phyloP scores from a whole-genome alignment of 441 rosid species.

The Gossypium schwendimanii region DNA sequence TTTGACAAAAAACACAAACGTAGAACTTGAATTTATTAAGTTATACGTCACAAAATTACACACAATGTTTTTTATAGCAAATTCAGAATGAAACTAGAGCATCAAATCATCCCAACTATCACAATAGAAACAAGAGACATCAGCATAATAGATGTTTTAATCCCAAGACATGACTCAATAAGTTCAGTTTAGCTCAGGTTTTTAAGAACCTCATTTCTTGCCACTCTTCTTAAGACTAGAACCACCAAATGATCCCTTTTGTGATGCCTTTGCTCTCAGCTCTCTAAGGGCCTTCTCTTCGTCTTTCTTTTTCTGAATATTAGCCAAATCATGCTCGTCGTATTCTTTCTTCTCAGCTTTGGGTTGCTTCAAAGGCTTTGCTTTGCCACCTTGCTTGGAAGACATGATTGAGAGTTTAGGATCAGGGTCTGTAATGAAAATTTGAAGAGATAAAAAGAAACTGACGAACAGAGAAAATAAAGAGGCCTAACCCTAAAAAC shows the following conservation, averaged over 20 bases:
- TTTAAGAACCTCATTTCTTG: conserved; percentile 55
- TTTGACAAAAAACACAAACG: neutral
- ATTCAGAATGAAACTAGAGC: conserved; percentile 2
- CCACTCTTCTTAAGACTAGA: conserved; percentile 91
- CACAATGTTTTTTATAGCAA: conserved; percentile 10
- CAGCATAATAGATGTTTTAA: conserved; percentile 10
- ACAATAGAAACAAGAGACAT: conserved; percentile 8
- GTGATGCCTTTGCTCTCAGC: conserved; percentile 69
- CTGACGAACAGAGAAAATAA: no score
- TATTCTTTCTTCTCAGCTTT: no score
- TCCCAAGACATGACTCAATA: conserved; percentile 5
- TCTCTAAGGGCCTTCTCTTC: conserved; percentile 91
- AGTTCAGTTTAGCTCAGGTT: neutral
- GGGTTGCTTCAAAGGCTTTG: no score
- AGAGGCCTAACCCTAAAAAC: no score
- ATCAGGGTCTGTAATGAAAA: no score
- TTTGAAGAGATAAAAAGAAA: no score
- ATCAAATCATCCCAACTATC: conserved; percentile 12
- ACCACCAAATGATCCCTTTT: conserved; percentile 80
- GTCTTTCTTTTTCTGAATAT: conserved; percentile 80
- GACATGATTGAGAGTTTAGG: no score
- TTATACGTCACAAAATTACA: neutral
- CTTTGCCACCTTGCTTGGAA: no score
- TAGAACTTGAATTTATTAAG: neutral
- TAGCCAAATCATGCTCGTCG: conserved; percentile 62